Percentiles rank a stretch among this genome's conserved stretches.
Evolutionary conservation across 192 early-diverging fungal genomes (phyloP).

Genomic region (Allomyces arbusculus): DNA sequence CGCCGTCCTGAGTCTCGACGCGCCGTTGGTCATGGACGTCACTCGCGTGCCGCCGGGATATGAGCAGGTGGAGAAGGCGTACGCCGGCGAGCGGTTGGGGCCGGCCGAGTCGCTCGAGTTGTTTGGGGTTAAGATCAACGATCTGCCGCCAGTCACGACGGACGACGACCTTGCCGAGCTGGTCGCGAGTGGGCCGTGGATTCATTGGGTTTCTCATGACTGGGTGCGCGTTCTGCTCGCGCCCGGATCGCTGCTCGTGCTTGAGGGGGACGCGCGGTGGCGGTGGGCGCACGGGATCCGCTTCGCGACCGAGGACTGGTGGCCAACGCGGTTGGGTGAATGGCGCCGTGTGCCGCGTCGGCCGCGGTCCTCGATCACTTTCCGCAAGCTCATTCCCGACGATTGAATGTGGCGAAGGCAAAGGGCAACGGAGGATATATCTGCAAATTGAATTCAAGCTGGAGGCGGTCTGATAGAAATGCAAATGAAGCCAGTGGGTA

Average conservation of each 20-base stretch:
- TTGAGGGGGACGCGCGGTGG: slow-evolving; percentile 24
- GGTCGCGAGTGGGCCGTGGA: background rate
- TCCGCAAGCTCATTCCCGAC: no score
- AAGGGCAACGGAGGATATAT: no score
- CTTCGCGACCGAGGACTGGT: no score
- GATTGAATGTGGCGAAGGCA: no score
- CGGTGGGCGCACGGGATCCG: slow-evolving; percentile 31
- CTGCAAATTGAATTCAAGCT: no score
- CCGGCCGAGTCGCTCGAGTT: slow-evolving; percentile 6
- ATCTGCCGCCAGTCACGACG: no score
- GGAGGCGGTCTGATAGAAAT: no score
- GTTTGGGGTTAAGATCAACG: no score
- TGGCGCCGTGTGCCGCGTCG: no score
- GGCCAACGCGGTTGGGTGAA: no score
- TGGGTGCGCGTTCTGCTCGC: slow-evolving; percentile 7
- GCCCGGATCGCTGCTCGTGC: slow-evolving; percentile 20
- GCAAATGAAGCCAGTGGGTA: no score
- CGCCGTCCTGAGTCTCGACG: slow-evolving; percentile 19
- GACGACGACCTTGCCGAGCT: background rate
- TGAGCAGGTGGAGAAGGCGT: background rate
- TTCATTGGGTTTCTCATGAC: background rate
- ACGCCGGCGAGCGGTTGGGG: background rate
- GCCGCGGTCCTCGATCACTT: no score
- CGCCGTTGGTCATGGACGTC: slow-evolving; percentile 19
- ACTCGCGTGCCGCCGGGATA: background rate